These are phyloP conservation scores for Marchantia paleacea DNA, from an alignment of 225 moss, liverwort and hornwort species.

Conservation along the genomic window DNA sequence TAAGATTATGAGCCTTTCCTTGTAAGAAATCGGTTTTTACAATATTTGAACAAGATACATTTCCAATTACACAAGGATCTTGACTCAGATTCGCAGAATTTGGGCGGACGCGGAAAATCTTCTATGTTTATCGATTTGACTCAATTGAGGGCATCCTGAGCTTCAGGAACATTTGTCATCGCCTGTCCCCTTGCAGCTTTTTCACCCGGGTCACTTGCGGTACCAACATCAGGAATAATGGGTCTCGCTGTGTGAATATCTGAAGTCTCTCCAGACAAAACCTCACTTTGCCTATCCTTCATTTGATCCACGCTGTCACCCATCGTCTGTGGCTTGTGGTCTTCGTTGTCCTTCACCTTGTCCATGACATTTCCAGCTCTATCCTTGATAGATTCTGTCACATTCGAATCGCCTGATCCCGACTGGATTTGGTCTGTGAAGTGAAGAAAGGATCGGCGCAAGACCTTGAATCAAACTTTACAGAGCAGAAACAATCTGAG, in stretches of 20 bases:
- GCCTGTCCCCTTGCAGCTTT: slow-evolving; percentile 19
- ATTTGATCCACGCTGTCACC: background rate
- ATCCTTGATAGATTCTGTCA: slow-evolving; percentile 10
- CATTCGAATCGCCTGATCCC: slow-evolving; percentile 6
- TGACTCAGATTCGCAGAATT: too few species aligned
- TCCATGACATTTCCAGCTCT: slow-evolving; percentile 5
- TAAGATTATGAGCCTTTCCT: too few species aligned
- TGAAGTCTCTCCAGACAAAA: slow-evolving; percentile 11
- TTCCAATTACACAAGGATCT: too few species aligned
- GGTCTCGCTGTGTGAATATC: slow-evolving; percentile 17
- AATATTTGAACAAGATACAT: too few species aligned
- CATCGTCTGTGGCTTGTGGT: background rate
- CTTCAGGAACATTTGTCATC: background rate
- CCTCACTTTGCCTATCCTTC: slow-evolving; percentile 16
- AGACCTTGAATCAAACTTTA: too few species aligned
- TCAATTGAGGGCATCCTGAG: slow-evolving; percentile 10
- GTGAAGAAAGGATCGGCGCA: too few species aligned
- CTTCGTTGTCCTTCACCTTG: slow-evolving; percentile 6
- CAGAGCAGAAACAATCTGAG: too few species aligned
- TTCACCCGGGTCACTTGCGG: slow-evolving; percentile 12
- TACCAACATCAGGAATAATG: slow-evolving; percentile 6
- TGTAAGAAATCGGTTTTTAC: too few species aligned
- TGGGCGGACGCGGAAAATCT: background rate
- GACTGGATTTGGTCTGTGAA: slow-evolving; percentile 1
- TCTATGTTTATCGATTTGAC: background rate